phyloP scores from a whole-genome alignment of 345 rosid genomes.

The Dipteronia dyeriana region DNA sequence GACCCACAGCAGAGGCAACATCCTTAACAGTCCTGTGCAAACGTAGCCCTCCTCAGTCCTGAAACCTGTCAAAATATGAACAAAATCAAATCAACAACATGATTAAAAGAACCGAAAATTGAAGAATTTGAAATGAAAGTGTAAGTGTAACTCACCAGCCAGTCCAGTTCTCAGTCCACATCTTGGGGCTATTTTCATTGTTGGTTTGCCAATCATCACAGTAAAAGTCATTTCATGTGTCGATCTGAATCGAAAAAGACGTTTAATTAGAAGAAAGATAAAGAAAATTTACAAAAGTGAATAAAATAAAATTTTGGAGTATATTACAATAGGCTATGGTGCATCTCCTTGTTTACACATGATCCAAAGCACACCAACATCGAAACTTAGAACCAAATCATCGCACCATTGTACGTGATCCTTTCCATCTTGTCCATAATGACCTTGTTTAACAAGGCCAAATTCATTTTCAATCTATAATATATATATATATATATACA shows the following conservation, averaged over 20 bases:
- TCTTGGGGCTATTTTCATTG: slow-evolving; percentile 34
- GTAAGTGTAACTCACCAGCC: slow-evolving; percentile 33
- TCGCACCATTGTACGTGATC: slow-evolving; percentile 43
- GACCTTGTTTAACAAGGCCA: slow-evolving; percentile 28
- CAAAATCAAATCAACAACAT: neutral
- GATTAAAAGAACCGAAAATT: neutral
- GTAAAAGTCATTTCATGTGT: slow-evolving; percentile 45
- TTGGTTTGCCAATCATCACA: slow-evolving; percentile 39
- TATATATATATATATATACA: no score
- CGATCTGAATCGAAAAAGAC: slow-evolving; percentile 20
- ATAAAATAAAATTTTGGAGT: no score
- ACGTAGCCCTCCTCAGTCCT: slow-evolving; percentile 36
- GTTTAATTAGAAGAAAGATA: neutral
- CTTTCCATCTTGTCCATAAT: slow-evolving; percentile 36
- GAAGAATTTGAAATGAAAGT: no score
- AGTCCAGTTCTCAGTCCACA: slow-evolving; percentile 54
- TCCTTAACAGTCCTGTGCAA: slow-evolving; percentile 49
- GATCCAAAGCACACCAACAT: slow-evolving; percentile 45
- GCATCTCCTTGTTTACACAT: slow-evolving; percentile 50
- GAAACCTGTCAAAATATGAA: slow-evolving; percentile 30
- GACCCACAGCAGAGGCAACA: slow-evolving; percentile 52
- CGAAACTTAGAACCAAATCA: slow-evolving; percentile 26
- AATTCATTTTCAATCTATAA: slow-evolving; percentile 50
- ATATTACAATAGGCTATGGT: slow-evolving; percentile 35
- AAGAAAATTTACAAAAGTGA: neutral